Conservation (phyloP, 1,284 basidiomycete species). For the Irpex sp. region DNA sequence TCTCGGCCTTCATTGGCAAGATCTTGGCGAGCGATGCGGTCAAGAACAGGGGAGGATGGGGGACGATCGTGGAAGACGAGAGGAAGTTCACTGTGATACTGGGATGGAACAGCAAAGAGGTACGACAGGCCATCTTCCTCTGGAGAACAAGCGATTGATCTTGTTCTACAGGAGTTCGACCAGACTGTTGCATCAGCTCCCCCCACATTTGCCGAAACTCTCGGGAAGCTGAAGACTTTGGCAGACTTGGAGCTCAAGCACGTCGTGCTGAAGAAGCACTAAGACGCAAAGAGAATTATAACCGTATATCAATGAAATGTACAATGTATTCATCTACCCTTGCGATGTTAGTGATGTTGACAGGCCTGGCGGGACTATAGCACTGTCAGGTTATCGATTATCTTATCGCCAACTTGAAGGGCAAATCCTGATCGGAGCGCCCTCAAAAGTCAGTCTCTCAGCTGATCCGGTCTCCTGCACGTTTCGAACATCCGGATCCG, state of each 20-base stretch:
- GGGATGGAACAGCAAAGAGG: neutral
- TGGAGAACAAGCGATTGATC: too few relatives aligned
- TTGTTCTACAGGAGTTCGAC: neutral
- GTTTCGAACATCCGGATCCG: too few relatives aligned
- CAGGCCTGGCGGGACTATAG: too few relatives aligned
- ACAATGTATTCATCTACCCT: too few relatives aligned
- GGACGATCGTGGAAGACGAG: neutral
- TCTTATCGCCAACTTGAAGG: too few relatives aligned
- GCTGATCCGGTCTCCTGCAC: too few relatives aligned
- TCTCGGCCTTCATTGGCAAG: neutral
- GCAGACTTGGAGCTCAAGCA: neutral
- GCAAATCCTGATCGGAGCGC: too few relatives aligned
- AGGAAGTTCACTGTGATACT: neutral
- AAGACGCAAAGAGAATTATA: too few relatives aligned
- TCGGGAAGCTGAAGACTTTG: neutral
- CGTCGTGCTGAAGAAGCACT: neutral
- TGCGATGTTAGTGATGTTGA: too few relatives aligned
- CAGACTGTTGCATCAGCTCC: neutral
- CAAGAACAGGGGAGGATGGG: neutral
- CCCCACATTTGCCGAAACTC: neutral
- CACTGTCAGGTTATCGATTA: too few relatives aligned
- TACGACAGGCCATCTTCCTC: neutral
- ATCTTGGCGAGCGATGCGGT: neutral
- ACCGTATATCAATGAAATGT: too few relatives aligned
- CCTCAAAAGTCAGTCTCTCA: too few relatives aligned